phyloP scores from a whole-genome alignment of 306 rosid genomes.

The Malus domestica region DNA sequence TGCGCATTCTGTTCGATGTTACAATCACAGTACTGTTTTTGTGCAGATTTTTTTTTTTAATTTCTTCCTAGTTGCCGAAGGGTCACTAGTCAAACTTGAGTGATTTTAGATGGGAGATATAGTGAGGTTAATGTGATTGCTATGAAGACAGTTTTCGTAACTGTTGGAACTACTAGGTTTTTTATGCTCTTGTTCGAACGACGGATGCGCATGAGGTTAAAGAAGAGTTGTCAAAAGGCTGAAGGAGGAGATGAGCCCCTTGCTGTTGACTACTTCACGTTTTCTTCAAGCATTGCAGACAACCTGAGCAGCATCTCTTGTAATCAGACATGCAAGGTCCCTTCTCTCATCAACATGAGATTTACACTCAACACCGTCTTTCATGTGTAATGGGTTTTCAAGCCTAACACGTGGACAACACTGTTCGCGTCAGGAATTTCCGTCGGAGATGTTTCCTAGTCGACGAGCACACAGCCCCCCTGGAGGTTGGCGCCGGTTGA shows the following conservation, averaged over 20 bases:
- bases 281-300: constrained; percentile 88
- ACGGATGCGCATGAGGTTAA: constrained; percentile 45
- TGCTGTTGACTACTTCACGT: constrained; percentile 59
- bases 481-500: no score
- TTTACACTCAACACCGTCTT: no score
- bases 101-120: no score
- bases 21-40: neutral
- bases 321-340: constrained; percentile 57
- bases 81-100: no score
- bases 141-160: constrained; percentile 55
- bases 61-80: no score
- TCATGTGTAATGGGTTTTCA: no score
- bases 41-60: neutral
- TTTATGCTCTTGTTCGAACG: constrained; percentile 65
- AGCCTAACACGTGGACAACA: no score
- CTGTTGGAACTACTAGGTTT: constrained; percentile 72
- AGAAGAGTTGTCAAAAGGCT: constrained; percentile 45
- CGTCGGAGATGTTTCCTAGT: no score
- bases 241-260: constrained; percentile 50
- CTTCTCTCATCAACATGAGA: no score
- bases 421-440: no score
- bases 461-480: no score
- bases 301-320: constrained; percentile 81
- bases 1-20: neutral
- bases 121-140: no score